Evolutionary conservation across 2,329 filamentous ascomycete genomes (phyloP).

Genomic region (Pseudopyricularia cyperi): DNA sequence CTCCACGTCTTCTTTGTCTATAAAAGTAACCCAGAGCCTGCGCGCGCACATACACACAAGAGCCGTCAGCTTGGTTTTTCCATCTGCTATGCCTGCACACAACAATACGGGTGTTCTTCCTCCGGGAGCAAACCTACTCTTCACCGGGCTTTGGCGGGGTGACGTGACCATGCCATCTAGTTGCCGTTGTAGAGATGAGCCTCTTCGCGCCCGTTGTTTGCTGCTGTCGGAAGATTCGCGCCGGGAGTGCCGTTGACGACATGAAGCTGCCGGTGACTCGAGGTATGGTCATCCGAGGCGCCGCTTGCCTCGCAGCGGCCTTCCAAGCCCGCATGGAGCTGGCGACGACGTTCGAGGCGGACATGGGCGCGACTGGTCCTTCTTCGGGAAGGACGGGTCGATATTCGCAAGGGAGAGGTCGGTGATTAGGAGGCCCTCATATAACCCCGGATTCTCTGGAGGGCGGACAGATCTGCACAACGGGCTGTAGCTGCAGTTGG

Average conservation of each 20-base stretch:
- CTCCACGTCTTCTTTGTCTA: conserved; percentile 75
- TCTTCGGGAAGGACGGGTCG: not conserved
- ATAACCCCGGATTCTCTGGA: not conserved
- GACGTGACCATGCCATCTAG: conserved; percentile 62
- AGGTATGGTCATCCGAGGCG: not conserved
- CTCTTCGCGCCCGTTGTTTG: not conserved
- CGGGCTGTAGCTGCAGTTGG: not conserved
- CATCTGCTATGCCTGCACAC: not conserved
- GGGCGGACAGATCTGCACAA: not conserved
- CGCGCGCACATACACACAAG: not conserved
- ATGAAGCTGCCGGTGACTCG: not conserved
- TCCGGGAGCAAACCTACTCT: conserved; percentile 43
- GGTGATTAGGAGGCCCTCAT: not conserved
- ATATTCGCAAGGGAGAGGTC: not conserved
- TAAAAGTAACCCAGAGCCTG: conserved; percentile 79
- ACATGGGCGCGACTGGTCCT: conserved; percentile 1
- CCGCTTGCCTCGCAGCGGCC: not conserved
- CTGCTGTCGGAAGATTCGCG: not conserved
- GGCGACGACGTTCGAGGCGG: conserved; percentile 1
- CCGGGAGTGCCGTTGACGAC: not conserved
- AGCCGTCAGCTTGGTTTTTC: not conserved
- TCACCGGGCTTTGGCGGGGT: conserved; percentile 77
- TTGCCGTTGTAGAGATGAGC: conserved; percentile 51
- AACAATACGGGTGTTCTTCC: not conserved
- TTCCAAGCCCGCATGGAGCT: not conserved